Evolutionary conservation across 2,329 filamentous ascomycete genomes (phyloP).

Genomic region (Fusarium sp.): DNA sequence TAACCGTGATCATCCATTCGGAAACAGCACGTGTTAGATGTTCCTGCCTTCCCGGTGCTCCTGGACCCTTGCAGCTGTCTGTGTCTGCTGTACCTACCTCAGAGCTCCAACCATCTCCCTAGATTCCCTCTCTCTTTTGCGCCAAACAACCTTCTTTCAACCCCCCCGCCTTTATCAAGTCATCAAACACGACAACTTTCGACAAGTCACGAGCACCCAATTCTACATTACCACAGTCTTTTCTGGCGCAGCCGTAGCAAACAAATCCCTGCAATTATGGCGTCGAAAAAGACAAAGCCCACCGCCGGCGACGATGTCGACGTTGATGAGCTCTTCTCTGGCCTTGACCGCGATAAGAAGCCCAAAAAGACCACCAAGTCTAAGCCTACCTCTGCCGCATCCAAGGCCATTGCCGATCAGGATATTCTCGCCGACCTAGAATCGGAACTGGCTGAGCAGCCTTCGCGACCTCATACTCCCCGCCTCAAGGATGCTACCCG

Average conservation of each 20-base stretch:
- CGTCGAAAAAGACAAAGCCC: constrained; percentile 70
- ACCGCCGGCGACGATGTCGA: constrained; percentile 68
- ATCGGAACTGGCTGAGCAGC: constrained; percentile 75
- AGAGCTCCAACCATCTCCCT: constrained; percentile 37
- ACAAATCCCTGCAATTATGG: constrained; percentile 59
- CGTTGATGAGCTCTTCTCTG: constrained; percentile 74
- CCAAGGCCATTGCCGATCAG: constrained; percentile 67
- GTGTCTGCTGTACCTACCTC: constrained; percentile 19
- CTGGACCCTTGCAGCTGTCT: constrained; percentile 39
- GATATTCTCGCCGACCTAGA: constrained; percentile 92
- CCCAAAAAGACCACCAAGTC: constrained; percentile 62
- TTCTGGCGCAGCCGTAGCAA: not conserved
- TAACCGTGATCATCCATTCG: constrained; percentile 9
- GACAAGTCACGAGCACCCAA: not conserved
- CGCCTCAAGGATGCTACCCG: constrained; percentile 69
- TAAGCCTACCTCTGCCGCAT: constrained; percentile 63
- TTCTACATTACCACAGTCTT: not conserved
- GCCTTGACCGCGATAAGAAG: constrained; percentile 66
- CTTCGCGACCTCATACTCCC: constrained; percentile 85
- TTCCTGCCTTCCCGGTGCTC: constrained; percentile 16
- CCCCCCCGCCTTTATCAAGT: constrained; percentile 22
- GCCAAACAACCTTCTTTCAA: constrained; percentile 43
- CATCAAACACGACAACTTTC: constrained; percentile 17
- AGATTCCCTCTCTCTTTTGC: constrained; percentile 20
- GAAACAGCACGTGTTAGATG: constrained; percentile 27